These are phyloP conservation scores for Fraxinus baroniana DNA, from an alignment of 305 asterid genomes.

Conservation along the genomic window DNA sequence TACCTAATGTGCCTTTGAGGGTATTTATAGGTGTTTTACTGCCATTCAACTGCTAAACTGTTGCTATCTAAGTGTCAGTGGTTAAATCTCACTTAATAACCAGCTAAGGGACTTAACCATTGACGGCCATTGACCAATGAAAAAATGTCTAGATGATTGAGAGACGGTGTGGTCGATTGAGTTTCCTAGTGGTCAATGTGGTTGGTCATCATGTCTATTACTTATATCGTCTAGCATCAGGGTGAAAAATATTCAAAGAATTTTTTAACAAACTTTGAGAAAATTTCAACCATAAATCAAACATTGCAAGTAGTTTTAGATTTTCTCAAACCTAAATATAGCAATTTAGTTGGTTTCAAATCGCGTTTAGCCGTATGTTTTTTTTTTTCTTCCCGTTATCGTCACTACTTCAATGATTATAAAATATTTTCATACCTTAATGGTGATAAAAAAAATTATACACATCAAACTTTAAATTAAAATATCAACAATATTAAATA, in stretches of 20 bases:
- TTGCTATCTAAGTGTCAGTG: neutral
- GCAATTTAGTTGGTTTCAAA: neutral
- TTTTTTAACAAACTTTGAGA: neutral
- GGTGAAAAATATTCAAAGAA: neutral
- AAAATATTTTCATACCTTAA: neutral
- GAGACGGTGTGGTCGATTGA: neutral
- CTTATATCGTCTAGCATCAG: no score
- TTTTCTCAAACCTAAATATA: neutral
- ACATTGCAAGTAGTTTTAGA: neutral
- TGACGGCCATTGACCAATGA: neutral
- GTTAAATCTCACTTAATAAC: neutral
- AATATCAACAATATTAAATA: neutral
- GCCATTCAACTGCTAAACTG: no score
- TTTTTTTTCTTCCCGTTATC: neutral
- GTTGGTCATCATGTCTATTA: no score
- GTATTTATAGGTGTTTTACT: no score
- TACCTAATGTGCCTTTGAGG: neutral
- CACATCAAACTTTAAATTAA: neutral
- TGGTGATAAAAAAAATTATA: neutral
- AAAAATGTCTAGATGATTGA: neutral
- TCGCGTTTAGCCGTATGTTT: no score
- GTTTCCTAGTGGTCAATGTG: neutral
- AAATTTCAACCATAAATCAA: neutral
- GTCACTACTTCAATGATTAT: neutral
- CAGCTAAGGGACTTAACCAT: neutral